These are phyloP conservation scores for Schizothecium vesticola DNA, from an alignment of 495 filamentous ascomycete species.

Conservation along the genomic window DNA sequence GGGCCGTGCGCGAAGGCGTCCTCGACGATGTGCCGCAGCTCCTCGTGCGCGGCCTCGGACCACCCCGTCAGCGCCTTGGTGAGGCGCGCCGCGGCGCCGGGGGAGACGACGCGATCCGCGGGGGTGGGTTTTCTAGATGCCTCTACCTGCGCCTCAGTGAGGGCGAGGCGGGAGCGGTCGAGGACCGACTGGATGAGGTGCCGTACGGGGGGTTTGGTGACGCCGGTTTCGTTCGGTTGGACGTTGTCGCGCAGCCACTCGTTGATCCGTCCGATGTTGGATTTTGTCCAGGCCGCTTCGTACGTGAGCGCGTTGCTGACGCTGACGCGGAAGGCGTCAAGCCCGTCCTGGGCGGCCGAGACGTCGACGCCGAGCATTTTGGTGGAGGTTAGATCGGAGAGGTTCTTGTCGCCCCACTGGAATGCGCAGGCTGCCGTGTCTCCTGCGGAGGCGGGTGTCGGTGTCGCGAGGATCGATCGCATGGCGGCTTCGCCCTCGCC, in stretches of 20 bases:
- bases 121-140: background rate
- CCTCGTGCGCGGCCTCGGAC: conserved; percentile 74
- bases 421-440: conserved; percentile 37
- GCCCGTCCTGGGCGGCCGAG: conserved; percentile 49
- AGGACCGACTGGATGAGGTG: conserved; percentile 64
- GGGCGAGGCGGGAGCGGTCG: conserved; percentile 49
- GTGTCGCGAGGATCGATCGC: conserved; percentile 32
- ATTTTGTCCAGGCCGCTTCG: conserved; percentile 67
- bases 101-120: no score
- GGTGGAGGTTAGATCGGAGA: conserved; percentile 23
- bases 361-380: conserved; percentile 36
- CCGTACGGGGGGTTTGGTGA: conserved; percentile 56
- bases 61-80: conserved; percentile 57
- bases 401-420: conserved; percentile 25
- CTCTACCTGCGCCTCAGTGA: conserved; percentile 30
- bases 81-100: conserved; percentile 45
- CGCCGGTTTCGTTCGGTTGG: conserved; percentile 29
- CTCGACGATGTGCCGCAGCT: conserved; percentile 73
- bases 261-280: conserved; percentile 57
- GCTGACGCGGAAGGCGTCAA: conserved; percentile 61
- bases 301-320: conserved; percentile 62
- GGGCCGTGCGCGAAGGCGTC: conserved; percentile 59
- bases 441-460: conserved; percentile 27
- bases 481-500: conserved; percentile 55
- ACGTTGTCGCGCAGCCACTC: conserved; percentile 62